A percentile compares a stretch with the other conserved stretches of the same genome.
These are phyloP conservation scores for Croton setiger DNA, from an alignment of 441 rosid species.

Conservation along the genomic window DNA sequence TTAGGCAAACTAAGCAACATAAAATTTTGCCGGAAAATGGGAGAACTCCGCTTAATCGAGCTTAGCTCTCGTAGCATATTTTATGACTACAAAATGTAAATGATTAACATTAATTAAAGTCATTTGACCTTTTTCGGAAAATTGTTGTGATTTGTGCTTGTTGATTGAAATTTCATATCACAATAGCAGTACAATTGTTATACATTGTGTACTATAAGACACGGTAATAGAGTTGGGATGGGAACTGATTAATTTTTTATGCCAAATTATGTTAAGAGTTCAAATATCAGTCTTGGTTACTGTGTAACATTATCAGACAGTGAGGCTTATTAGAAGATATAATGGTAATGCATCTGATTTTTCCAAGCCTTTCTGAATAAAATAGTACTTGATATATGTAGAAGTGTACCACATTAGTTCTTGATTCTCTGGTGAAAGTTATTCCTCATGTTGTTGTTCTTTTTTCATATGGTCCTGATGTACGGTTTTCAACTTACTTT, in stretches of 20 bases:
- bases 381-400: background rate
- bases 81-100: too few relatives aligned
- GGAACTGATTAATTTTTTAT: background rate
- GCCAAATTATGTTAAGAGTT: background rate
- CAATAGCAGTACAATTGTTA: too few relatives aligned
- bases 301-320: background rate
- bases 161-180: too few relatives aligned
- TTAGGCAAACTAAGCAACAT: background rate
- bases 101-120: too few relatives aligned
- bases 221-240: too few relatives aligned
- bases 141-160: too few relatives aligned
- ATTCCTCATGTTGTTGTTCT: background rate
- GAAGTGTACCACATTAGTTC: background rate
- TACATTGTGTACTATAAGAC: too few relatives aligned
- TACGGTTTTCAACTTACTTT: background rate
- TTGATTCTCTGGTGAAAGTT: background rate
- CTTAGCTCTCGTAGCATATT: background rate
- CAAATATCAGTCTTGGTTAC: background rate
- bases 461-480: conserved; percentile 13
- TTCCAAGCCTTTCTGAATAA: background rate
- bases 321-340: background rate
- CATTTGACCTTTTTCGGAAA: too few relatives aligned
- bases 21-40: background rate
- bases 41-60: background rate
- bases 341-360: background rate